Base-by-base conservation (phyloP, 2,329 filamentous ascomycete species). In the Dactylella cylindrospora region DNA sequence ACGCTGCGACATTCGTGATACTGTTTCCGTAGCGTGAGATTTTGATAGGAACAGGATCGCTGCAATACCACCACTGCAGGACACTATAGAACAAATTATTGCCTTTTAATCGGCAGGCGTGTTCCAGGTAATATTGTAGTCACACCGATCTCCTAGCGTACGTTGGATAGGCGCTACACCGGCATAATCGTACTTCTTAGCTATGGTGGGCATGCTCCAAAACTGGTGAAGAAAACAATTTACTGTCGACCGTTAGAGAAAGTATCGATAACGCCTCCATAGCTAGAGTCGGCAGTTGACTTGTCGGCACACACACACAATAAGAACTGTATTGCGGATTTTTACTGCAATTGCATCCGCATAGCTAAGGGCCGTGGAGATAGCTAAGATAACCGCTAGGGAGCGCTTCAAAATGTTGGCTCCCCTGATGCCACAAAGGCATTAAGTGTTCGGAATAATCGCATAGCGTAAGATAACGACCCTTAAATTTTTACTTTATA, bases 221-320 rank as follows among this genome's bases (percentile, higher is more conserved):
- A 82, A 12, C 73, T 72, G 47, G 79, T 76, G 72, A 83, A 83
- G 73, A 79, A 83, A 2, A 77, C 80, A 79, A 84, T 81, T 71
- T 84, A 80, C 71, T 83, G 75, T 61, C 81, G 76, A 10, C 75
- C 76, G 49, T 74, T 73, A 65, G 25, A 32, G 17, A 81, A 78
- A 54, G 77, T 76, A 69, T 83, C 83, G 69, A 84, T 81, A 45
- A 84, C 79, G 31, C 76, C 81, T 41, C 81, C 81, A 19, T 76
- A 78, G 15, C 74, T 76, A 20, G 70, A 70, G 9, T 71, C 72
- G 6, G 77, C 78, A 1, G 78, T 74, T 19, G 73, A 71, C 29
- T 74, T 66, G 68, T 83, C 79, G 65, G 76, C 74, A n/a, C 26
- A 40, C n/a, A 32, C 79, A 80, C 65, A 84, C 74, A 41, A 84